Percentiles rank a stretch among this genome's conserved stretches.
Conservation (phyloP, 2,329 filamentous ascomycete species). For the Paradendryphiella salina region DNA sequence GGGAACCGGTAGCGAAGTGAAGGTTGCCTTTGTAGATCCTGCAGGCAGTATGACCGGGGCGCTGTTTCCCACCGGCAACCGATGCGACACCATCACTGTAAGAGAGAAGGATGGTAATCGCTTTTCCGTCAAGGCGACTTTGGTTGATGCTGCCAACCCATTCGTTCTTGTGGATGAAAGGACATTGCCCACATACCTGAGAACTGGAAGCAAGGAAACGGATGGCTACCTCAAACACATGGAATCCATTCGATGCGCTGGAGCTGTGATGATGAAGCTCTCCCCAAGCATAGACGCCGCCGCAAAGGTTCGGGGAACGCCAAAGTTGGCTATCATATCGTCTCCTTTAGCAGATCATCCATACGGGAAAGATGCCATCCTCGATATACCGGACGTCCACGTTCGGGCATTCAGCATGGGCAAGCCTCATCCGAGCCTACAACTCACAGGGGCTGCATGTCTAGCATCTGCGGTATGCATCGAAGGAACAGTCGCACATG, state of each 20-base stretch:
- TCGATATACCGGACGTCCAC: conserved; percentile 17
- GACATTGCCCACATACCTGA: conserved; percentile 58
- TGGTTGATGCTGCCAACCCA: conserved; percentile 66
- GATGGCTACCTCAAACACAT: conserved; percentile 52
- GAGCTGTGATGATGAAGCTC: conserved; percentile 63
- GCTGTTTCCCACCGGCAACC: conserved; percentile 61
- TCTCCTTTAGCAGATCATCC: conserved; percentile 4
- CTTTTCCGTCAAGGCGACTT: conserved; percentile 55
- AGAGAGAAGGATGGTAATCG: conserved; percentile 16
- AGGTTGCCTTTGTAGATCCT: conserved; percentile 64
- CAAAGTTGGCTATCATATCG: conserved; percentile 63
- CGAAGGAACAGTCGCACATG: conserved; percentile 33
- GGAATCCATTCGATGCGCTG: conserved; percentile 60
- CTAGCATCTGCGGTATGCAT: conserved; percentile 36
- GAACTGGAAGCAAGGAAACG: conserved; percentile 48
- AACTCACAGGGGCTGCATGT: conserved; percentile 42
- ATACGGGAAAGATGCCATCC: background rate
- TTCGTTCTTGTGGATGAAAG: conserved; percentile 61
- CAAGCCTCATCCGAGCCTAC: conserved; percentile 39
- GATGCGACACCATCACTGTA: conserved; percentile 52
- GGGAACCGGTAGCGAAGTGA: conserved; percentile 60
- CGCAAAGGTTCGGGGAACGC: conserved; percentile 55
- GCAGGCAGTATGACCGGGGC: conserved; percentile 65
- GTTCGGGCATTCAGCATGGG: conserved; percentile 40
- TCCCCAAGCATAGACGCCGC: conserved; percentile 45